Conservation (phyloP, 129 eudicot genomes). For the Centaurea solstitialis region DNA sequence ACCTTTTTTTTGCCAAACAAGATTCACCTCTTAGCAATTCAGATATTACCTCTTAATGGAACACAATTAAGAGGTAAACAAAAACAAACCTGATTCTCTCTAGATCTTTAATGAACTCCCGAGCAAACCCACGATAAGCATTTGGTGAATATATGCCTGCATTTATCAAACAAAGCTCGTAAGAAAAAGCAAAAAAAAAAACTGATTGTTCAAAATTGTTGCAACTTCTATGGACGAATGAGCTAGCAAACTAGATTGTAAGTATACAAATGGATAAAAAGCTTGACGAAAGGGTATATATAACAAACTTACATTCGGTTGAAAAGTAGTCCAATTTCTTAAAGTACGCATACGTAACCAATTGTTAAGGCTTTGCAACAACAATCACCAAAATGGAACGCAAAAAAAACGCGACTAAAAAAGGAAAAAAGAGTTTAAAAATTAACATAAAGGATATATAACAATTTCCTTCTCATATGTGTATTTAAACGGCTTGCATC, state of each 20-base stretch:
- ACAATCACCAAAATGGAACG: neutral
- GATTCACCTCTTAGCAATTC: too few relatives aligned
- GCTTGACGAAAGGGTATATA: neutral
- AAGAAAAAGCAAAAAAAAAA: too few relatives aligned
- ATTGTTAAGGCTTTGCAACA: slow-evolving; percentile 58
- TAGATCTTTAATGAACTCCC: slow-evolving; percentile 95
- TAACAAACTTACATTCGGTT: slow-evolving; percentile 78
- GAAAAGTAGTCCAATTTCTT: slow-evolving; percentile 95
- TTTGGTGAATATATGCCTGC: slow-evolving; percentile 97
- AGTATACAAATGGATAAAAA: neutral
- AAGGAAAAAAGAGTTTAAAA: neutral
- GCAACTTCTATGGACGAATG: too few relatives aligned
- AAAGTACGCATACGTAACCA: slow-evolving; percentile 93
- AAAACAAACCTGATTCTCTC: slow-evolving; percentile 75
- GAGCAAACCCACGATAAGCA: slow-evolving; percentile 99
- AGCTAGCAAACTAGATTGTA: too few relatives aligned
- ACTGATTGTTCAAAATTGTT: too few relatives aligned
- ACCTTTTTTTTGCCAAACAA: too few relatives aligned
- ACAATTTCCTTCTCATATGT: slow-evolving; percentile 98
- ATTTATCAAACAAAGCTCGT: slow-evolving; percentile 12
- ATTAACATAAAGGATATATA: slow-evolving; percentile 69
- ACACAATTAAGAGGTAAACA: too few relatives aligned
- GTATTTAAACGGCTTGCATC: slow-evolving; percentile 99
- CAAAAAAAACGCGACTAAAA: neutral
- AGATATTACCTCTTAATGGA: too few relatives aligned